Evolutionary conservation across 1,284 basidiomycete genomes (phyloP).

Genomic region (Sanghuangporus baumii): DNA sequence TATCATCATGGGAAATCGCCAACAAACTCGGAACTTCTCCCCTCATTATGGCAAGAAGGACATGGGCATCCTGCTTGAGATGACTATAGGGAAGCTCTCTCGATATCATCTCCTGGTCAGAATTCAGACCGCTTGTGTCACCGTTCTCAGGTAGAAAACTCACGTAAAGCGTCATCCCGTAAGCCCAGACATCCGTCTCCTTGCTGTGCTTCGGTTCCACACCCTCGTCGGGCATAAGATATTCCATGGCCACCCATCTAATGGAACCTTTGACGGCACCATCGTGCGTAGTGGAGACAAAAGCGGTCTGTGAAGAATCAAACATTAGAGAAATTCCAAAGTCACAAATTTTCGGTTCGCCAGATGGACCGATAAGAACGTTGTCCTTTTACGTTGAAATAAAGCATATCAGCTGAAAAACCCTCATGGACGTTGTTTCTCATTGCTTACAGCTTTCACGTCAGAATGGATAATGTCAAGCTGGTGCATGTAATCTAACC

Average conservation of each 20-base stretch:
- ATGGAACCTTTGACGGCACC: not conserved
- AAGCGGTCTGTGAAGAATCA: not conserved
- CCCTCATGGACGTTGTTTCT: too few relatives aligned
- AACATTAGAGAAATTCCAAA: slow-evolving; percentile 5
- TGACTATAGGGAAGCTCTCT: not conserved
- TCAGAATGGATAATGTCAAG: not conserved
- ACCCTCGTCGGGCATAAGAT: not conserved
- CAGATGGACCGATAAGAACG: not conserved
- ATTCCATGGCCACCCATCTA: slow-evolving; percentile 4
- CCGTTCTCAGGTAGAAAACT: not conserved
- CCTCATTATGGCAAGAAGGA: not conserved
- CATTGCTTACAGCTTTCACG: too few relatives aligned
- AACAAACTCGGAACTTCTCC: not conserved
- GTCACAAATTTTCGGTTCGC: not conserved
- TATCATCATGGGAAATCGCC: too few relatives aligned
- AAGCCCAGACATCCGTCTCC: slow-evolving; percentile 6
- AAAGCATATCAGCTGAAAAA: too few relatives aligned
- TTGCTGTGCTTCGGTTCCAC: not conserved
- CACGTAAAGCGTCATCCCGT: slow-evolving; percentile 10
- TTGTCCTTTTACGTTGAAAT: not conserved
- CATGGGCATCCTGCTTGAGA: not conserved
- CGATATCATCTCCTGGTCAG: not conserved
- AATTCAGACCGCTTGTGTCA: not conserved
- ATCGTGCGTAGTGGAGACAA: not conserved
- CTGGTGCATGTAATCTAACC: not conserved